Evolutionary conservation across 306 rosid genomes (phyloP), one percentile per base, ranked within the genome.

Genomic region (Cyamopsis tetragonoloba): DNA sequence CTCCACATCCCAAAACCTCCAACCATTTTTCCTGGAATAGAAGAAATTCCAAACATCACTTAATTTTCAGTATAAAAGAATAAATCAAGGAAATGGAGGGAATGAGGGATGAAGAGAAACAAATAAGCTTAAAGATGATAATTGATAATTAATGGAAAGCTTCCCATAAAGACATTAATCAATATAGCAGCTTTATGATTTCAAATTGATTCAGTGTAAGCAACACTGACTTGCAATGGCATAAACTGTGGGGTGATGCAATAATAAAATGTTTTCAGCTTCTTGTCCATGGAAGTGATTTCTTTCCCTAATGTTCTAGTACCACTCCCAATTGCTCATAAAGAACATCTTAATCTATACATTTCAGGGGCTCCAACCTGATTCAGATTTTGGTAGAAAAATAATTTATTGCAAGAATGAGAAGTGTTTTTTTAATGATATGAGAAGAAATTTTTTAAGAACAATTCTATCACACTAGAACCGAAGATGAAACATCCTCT

Each of bases 1-100:
- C 99, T 63, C 99, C 97, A 63, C 99, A 86, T 59, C 99, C 97
- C 86, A 93, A 82, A 61, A 93, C 99, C 77, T 93, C 99, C 74
- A 93, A 51, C 97, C 97, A 93, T n/a, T 83, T 80, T 38, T 83
- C 99, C 99, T 93, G 84, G 43, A 24, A 68, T 46, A 39, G 54
- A 69, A 62, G 66, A 62, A 13, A 68, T 23, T 53, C 18, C 20
- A 22, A 66, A 49, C 13, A 60, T 71, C 56, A 61, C 31, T 19
- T 32, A 9, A 62, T 49, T 7, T n/a, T 38, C 38, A n/a, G 24
- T 34, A 66, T 22, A 48, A 72, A 53, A 35, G 24, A 12, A n/a
- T n/a, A n/a, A n/a, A n/a, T n/a, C n/a, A n/a, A n/a, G 26, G 41
- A 57, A 47, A 39, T 5, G 41, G 32, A 63, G 23, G 32, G 15